phyloP scores from a whole-genome alignment of 768 basidiomycete species.

The Leccinum longicurvipes region DNA sequence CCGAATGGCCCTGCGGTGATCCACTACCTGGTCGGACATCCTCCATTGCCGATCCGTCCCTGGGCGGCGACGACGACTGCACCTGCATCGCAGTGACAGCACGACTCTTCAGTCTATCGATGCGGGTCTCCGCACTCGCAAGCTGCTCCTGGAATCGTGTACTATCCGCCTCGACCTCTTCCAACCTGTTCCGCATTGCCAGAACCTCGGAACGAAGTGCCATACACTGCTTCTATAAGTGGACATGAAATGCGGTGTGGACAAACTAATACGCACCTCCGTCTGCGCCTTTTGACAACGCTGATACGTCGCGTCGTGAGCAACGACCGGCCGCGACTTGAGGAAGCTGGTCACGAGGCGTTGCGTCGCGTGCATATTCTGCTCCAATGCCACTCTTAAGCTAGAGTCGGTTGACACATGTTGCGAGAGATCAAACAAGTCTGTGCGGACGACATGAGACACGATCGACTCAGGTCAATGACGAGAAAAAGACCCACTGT shows the following conservation, averaged over 20 bases:
- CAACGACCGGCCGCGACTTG: slow-evolving; percentile 30
- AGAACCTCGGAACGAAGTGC: slow-evolving; percentile 58
- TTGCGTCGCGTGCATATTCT: slow-evolving; percentile 56
- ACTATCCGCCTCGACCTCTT: slow-evolving; percentile 47
- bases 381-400: slow-evolving; percentile 44
- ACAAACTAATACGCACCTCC: slow-evolving; percentile 44
- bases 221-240: slow-evolving; percentile 42
- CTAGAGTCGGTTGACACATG: slow-evolving; percentile 29
- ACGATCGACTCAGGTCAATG: background rate
- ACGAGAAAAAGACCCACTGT: slow-evolving; percentile 31
- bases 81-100: slow-evolving; percentile 48
- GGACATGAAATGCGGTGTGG: background rate
- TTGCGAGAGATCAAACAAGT: slow-evolving; percentile 32
- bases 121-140: slow-evolving; percentile 53
- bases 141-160: slow-evolving; percentile 51
- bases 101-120: slow-evolving; percentile 57
- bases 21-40: slow-evolving; percentile 38
- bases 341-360: slow-evolving; percentile 58
- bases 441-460: slow-evolving; percentile 13
- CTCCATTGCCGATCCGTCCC: slow-evolving; percentile 30
- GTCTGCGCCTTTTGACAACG: slow-evolving; percentile 54
- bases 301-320: slow-evolving; percentile 40
- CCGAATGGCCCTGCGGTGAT: slow-evolving; percentile 46
- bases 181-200: slow-evolving; percentile 45
- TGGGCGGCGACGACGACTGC: slow-evolving; percentile 33